A percentile compares a stretch with the other conserved stretches of the same genome.
Evolutionary conservation across 768 basidiomycete species (phyloP).

Genomic region (Cystobasidium ongulense): DNA sequence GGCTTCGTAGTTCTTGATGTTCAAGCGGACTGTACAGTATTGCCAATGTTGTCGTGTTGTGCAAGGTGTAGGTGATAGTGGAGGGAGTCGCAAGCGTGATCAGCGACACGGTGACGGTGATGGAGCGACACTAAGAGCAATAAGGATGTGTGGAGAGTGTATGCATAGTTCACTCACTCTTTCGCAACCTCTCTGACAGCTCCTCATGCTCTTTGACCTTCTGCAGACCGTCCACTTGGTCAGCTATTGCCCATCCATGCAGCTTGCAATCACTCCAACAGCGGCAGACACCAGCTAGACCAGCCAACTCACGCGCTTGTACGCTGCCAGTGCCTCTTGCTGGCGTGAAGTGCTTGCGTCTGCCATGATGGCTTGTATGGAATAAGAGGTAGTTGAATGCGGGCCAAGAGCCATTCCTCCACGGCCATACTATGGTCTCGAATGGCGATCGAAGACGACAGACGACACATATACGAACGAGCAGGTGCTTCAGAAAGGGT

Average conservation of each 20-base stretch:
- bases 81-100: constrained; percentile 3
- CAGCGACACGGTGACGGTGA: constrained; percentile 24
- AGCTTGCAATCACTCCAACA: background rate
- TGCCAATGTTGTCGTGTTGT: background rate
- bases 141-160: background rate
- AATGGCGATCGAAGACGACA: no score
- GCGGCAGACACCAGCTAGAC: background rate
- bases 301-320: constrained; percentile 19
- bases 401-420: no score
- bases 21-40: constrained; percentile 67
- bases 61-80: background rate
- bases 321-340: constrained; percentile 14
- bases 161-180: constrained; percentile 53
- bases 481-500: no score
- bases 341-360: constrained; percentile 1
- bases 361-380: constrained; percentile 6
- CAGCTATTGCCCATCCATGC: background rate
- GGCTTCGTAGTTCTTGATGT: constrained; percentile 77
- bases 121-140: background rate
- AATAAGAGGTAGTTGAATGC: no score
- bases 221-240: constrained; percentile 47
- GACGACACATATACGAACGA: no score
- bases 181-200: constrained; percentile 80
- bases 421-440: no score
- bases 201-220: constrained; percentile 90